Conservation (phyloP, 2,329 filamentous ascomycete species). For the Colletotrichum karsti region DNA sequence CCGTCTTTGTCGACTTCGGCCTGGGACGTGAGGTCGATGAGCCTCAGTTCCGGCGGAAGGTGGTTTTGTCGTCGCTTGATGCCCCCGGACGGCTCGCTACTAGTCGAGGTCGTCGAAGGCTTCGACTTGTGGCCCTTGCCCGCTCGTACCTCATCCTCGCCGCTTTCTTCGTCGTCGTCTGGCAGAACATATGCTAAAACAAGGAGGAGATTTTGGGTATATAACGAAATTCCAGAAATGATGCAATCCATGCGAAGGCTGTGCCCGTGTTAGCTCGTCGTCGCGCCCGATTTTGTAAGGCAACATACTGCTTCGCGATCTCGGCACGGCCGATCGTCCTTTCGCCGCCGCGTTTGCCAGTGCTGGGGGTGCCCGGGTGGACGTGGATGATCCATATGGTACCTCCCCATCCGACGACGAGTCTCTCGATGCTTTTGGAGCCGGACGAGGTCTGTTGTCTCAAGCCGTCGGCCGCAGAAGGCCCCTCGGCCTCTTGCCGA, state of each 20-base stretch:
- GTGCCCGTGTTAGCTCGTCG: constrained; percentile 36
- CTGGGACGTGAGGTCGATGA: constrained; percentile 90
- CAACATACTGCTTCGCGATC: constrained; percentile 89
- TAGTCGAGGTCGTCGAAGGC: constrained; percentile 55
- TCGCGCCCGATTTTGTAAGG: background rate
- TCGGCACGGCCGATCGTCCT: constrained; percentile 82
- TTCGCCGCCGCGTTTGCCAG: constrained; percentile 74
- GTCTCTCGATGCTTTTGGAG: constrained; percentile 71
- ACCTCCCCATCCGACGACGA: constrained; percentile 94
- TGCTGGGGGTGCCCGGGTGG: constrained; percentile 75
- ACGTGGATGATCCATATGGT: constrained; percentile 97
- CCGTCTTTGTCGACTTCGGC: constrained; percentile 88
- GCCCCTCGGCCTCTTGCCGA: constrained; percentile 42
- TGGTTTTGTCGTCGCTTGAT: constrained; percentile 79
- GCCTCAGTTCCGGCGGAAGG: constrained; percentile 84
- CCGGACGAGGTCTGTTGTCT: constrained; percentile 57
- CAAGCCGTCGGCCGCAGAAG: constrained; percentile 56
- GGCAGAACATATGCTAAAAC: constrained; percentile 90
- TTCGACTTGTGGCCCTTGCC: constrained; percentile 49
- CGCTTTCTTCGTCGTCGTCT: constrained; percentile 71
- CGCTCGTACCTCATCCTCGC: constrained; percentile 42
- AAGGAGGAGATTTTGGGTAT: constrained; percentile 89
- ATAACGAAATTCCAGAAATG: constrained; percentile 95
- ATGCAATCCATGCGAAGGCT: constrained; percentile 96
- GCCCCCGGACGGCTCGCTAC: constrained; percentile 70